phyloP scores from a whole-genome alignment of 2,329 filamentous ascomycete species.

The Claviceps sp. region DNA sequence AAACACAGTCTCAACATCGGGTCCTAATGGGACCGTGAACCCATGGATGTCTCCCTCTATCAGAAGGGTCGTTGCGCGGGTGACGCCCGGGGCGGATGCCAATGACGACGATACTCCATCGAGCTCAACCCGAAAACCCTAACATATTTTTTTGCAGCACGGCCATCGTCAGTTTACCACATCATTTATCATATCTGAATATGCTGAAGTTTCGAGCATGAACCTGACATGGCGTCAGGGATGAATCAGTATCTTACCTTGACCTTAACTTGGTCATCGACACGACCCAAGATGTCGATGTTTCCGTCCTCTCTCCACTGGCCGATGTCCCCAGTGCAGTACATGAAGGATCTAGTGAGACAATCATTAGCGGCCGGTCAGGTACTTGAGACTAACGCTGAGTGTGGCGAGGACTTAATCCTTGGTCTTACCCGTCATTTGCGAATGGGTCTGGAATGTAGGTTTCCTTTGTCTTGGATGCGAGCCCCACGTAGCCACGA shows the following conservation, averaged over 20 bases:
- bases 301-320: conserved; percentile 39
- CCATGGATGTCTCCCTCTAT: conserved; percentile 35
- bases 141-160: neutral
- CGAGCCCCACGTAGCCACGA: conserved; percentile 40
- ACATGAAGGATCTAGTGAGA: conserved; percentile 32
- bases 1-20: conserved; percentile 24
- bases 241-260: conserved; percentile 24
- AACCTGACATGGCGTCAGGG: neutral
- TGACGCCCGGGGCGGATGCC: conserved; percentile 30
- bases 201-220: neutral
- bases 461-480: conserved; percentile 33
- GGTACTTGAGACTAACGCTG: conserved; percentile 3
- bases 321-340: conserved; percentile 47
- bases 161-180: neutral
- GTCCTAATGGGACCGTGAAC: conserved; percentile 28
- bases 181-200: too few species aligned
- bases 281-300: conserved; percentile 40
- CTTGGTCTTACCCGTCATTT: conserved; percentile 31
- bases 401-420: neutral
- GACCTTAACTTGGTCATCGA: conserved; percentile 50
- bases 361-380: conserved; percentile 2
- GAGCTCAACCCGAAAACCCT: conserved; percentile 47
- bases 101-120: conserved; percentile 42
- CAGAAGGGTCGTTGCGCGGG: conserved; percentile 32
- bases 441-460: conserved; percentile 39